Evolutionary conservation across 805 yeast species (phyloP).

Genomic region (Pichia rugopelliculosa): DNA sequence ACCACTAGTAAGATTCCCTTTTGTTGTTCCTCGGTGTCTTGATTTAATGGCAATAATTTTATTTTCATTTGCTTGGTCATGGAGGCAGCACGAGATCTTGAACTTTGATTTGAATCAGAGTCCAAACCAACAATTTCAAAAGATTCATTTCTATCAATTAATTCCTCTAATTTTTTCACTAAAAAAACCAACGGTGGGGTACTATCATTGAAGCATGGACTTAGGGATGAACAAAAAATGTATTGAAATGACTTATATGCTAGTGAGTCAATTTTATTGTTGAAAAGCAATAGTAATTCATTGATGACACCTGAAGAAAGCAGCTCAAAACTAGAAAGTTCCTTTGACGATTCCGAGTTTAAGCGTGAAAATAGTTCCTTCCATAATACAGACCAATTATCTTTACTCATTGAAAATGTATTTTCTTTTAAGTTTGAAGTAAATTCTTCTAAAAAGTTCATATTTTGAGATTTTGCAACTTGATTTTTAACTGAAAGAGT

Average conservation of each 20-base stretch:
- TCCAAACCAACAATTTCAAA: conserved; percentile 57
- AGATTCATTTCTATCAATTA: conserved; percentile 64
- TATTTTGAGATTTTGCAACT: conserved; percentile 23
- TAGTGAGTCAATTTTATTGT: conserved; percentile 23
- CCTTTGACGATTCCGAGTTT: conserved; percentile 1
- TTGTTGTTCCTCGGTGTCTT: conserved; percentile 21
- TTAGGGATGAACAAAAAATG: conserved; percentile 30
- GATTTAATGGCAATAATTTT: conserved; percentile 38
- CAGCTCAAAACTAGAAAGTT: conserved; percentile 68
- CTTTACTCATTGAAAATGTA: conserved; percentile 17
- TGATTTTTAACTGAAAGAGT: conserved; percentile 17
- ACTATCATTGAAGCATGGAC: conserved; percentile 27
- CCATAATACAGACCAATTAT: conserved; percentile 34
- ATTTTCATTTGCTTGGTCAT: conserved; percentile 68
- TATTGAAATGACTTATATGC: conserved; percentile 37
- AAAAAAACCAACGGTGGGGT: conserved; percentile 35
- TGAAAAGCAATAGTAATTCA: conserved; percentile 33
- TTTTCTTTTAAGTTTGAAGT: conserved; percentile 19
- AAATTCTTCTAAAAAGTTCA: conserved; percentile 25
- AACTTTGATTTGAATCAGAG: conserved; percentile 11
- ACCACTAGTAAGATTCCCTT: conserved; percentile 37
- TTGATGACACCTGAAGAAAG: conserved; percentile 59
- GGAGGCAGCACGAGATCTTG: conserved; percentile 39
- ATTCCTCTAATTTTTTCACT: conserved; percentile 59
- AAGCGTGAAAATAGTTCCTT: conserved; percentile 23